Conservation (phyloP, 116 monocot species). For the Posidonia oceanica region DNA sequence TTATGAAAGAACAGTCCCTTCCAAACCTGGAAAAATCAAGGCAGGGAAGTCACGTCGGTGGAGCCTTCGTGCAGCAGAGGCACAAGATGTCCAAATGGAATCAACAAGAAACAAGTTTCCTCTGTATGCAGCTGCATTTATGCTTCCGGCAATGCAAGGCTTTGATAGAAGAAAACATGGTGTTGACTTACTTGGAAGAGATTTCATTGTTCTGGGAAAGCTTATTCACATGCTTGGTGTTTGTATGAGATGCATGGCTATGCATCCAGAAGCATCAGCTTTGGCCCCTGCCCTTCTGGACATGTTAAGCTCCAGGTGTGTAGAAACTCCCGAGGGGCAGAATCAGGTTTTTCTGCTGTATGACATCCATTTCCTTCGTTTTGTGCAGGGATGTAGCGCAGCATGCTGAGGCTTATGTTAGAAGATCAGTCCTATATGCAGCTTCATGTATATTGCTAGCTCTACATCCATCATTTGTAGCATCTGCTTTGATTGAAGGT, state of each 20-base stretch:
- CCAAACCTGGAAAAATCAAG: conserved; percentile 65
- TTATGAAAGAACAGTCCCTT: conserved; percentile 87
- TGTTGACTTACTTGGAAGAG: conserved; percentile 76
- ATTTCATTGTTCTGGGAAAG: conserved; percentile 95
- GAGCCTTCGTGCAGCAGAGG: conserved; percentile 35
- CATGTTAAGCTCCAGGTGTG: conserved; percentile 80
- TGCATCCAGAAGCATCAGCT: conserved; percentile 93
- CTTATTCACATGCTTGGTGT: conserved; percentile 94
- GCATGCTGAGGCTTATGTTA: conserved; percentile 96
- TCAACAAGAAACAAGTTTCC: conserved; percentile 80
- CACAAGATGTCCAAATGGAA: conserved; percentile 23
- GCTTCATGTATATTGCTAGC: conserved; percentile 71
- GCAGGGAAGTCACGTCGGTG: conserved; percentile 80
- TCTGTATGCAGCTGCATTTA: conserved; percentile 95
- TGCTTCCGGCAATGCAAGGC: conserved; percentile 93
- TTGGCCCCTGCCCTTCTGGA: conserved; percentile 76
- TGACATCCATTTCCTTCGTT: neutral
- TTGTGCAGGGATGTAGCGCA: conserved; percentile 56
- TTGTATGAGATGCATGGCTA: conserved; percentile 77
- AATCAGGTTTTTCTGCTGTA: neutral
- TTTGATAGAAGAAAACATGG: conserved; percentile 85
- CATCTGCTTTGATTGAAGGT: conserved; percentile 87
- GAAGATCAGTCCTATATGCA: conserved; percentile 85
- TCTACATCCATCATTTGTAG: conserved; percentile 89
- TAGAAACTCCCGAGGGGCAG: neutral